A percentile compares a stretch with the other conserved stretches of the same genome.
phyloP scores from a whole-genome alignment of 345 rosid genomes.

The Populus nigra region DNA sequence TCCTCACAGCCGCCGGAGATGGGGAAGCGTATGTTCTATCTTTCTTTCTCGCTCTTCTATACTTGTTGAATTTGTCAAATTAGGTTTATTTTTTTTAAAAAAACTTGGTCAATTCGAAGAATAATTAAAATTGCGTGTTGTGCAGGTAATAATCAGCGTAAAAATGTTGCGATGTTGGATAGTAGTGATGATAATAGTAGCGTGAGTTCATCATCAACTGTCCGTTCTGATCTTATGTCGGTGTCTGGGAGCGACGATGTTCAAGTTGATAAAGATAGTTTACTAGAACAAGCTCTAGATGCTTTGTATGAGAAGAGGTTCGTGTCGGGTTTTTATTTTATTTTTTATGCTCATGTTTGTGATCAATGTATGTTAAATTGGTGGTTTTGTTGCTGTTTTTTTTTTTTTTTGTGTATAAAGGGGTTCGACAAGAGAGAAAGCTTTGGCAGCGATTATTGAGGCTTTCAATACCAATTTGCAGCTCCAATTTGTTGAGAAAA shows the following conservation, averaged over 20 bases:
- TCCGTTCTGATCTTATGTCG: slow-evolving; percentile 52
- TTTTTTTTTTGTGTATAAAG: slow-evolving; percentile 29
- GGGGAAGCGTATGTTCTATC: slow-evolving; percentile 66
- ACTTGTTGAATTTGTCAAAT: neutral
- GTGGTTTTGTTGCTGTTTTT: slow-evolving; percentile 11
- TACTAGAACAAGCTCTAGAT: slow-evolving; percentile 80
- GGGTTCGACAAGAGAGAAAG: slow-evolving; percentile 84
- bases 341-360: neutral
- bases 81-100: neutral
- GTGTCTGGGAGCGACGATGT: slow-evolving; percentile 55
- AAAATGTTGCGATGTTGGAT: slow-evolving; percentile 53
- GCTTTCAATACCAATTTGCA: slow-evolving; percentile 71
- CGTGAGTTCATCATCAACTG: slow-evolving; percentile 68
- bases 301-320: slow-evolving; percentile 78
- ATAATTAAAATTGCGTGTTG: neutral
- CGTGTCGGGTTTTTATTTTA: neutral
- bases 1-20: slow-evolving; percentile 31
- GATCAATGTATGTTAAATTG: neutral
- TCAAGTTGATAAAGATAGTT: slow-evolving; percentile 55
- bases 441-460: slow-evolving; percentile 59
- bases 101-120: neutral
- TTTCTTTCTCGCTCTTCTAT: neutral
- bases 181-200: slow-evolving; percentile 73
- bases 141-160: slow-evolving; percentile 54
- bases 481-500: slow-evolving; percentile 71